phyloP scores from a whole-genome alignment of 2,329 filamentous ascomycete species.

The Fusarium sp. region DNA sequence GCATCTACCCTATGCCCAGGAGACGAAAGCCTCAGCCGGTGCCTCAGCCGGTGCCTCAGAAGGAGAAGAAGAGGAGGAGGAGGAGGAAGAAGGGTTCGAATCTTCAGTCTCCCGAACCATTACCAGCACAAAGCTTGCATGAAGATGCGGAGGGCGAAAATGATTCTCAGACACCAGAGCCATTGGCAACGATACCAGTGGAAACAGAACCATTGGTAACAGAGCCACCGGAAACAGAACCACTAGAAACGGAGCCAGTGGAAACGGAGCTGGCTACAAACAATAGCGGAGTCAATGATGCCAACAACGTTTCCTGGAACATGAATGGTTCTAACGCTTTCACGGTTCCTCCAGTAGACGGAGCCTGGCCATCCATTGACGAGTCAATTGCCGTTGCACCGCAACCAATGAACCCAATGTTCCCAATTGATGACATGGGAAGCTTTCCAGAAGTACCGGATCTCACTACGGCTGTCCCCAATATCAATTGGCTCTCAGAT shows the following conservation, averaged over 20 bases:
- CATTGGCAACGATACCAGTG: not conserved
- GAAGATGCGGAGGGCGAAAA: not conserved
- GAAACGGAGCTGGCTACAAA: not conserved
- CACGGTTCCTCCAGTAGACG: not conserved
- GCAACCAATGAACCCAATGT: not conserved
- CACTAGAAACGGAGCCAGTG: not conserved
- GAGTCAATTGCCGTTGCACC: not conserved
- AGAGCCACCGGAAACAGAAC: not conserved
- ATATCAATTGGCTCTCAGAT: slow-evolving; percentile 17
- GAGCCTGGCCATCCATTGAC: not conserved
- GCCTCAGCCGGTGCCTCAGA: not conserved
- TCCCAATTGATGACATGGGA: slow-evolving; percentile 10
- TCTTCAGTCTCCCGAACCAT: not conserved
- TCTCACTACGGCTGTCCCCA: not conserved
- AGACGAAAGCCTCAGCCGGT: not conserved
- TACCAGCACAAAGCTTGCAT: not conserved
- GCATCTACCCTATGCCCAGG: slow-evolving; percentile 10
- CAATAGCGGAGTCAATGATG: not conserved
- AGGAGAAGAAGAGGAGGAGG: no score
- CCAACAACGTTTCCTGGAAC: not conserved
- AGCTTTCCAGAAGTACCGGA: not conserved
- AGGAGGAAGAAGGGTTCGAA: not conserved
- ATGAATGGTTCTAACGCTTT: not conserved
- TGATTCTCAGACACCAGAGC: not conserved
- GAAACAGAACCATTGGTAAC: not conserved